These are phyloP conservation scores for Bocquillonia castaneifolia DNA, from an alignment of 441 rosid species.

Conservation along the genomic window DNA sequence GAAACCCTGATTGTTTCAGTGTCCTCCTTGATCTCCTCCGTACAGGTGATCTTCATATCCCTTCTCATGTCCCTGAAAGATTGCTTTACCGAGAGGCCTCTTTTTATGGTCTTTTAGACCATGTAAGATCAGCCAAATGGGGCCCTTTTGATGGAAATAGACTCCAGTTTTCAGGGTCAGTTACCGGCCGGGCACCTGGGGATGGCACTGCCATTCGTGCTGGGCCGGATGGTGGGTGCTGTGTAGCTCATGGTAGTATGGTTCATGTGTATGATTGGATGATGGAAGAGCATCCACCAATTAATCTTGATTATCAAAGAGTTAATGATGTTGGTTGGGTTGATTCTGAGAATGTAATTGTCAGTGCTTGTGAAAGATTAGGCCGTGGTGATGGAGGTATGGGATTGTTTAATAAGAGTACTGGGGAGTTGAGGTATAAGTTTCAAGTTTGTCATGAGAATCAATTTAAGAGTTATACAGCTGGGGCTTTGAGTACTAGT, in stretches of 20 bases:
- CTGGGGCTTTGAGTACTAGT: slow-evolving; percentile 72
- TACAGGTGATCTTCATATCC: slow-evolving; percentile 76
- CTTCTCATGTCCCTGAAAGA: slow-evolving; percentile 55
- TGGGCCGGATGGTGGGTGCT: slow-evolving; percentile 85
- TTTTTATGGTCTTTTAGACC: slow-evolving; percentile 76
- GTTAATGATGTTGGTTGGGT: slow-evolving; percentile 84
- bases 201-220: slow-evolving; percentile 94
- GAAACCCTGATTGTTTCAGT: slow-evolving; percentile 82
- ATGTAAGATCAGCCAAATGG: slow-evolving; percentile 76
- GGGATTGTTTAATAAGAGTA: slow-evolving; percentile 74
- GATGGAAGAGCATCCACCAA: slow-evolving; percentile 71
- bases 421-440: slow-evolving; percentile 68
- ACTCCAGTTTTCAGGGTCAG: slow-evolving; percentile 45
- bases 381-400: slow-evolving; percentile 90
- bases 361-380: slow-evolving; percentile 72
- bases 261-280: slow-evolving; percentile 89
- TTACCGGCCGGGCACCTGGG: slow-evolving; percentile 77
- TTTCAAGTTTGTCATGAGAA: slow-evolving; percentile 67
- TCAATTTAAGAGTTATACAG: slow-evolving; percentile 71
- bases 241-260: slow-evolving; percentile 85
- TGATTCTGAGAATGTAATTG: slow-evolving; percentile 52
- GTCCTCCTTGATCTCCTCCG: slow-evolving; percentile 92
- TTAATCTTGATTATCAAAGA: slow-evolving; percentile 79
- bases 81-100: slow-evolving; percentile 70
- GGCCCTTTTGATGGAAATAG: slow-evolving; percentile 81